Percentiles rank a stretch among this genome's conserved stretches.
Evolutionary conservation across 768 basidiomycete genomes (phyloP).

Genomic region (Mycena albidolilacea): DNA sequence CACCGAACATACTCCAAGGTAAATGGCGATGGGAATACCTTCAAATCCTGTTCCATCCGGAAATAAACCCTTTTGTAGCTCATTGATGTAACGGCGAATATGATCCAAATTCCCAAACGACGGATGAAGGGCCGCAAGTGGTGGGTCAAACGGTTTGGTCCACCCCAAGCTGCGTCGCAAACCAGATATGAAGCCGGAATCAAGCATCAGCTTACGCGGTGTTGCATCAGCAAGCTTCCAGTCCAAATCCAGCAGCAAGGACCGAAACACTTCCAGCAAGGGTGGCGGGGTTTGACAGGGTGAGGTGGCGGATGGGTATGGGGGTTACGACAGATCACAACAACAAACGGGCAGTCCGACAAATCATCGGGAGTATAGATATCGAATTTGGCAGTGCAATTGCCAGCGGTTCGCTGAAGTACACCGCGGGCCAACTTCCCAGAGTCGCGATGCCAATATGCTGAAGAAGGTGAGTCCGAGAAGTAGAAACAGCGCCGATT

Average conservation of each 20-base stretch:
- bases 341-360: background rate
- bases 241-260: constrained; percentile 36
- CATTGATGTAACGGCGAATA: constrained; percentile 41
- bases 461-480: constrained; percentile 17
- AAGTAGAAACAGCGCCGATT: too few species aligned
- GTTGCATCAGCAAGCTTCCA: constrained; percentile 48
- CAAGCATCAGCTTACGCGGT: constrained; percentile 24
- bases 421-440: constrained; percentile 35
- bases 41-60: constrained; percentile 45
- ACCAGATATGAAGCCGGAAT: constrained; percentile 42
- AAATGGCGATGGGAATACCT: constrained; percentile 30
- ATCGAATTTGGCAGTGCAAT: constrained; percentile 21
- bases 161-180: constrained; percentile 39
- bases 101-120: constrained; percentile 42
- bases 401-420: constrained; percentile 7
- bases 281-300: constrained; percentile 27
- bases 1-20: constrained; percentile 39
- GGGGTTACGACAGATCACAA: constrained; percentile 11
- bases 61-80: constrained; percentile 33
- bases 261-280: constrained; percentile 29
- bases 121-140: constrained; percentile 12
- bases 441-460: constrained; percentile 41
- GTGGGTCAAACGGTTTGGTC: constrained; percentile 24
- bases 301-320: constrained; percentile 12
- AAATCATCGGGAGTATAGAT: constrained; percentile 23